phyloP scores from a whole-genome alignment of 2,329 filamentous ascomycete species.

The Ceratocystis albifundus region DNA sequence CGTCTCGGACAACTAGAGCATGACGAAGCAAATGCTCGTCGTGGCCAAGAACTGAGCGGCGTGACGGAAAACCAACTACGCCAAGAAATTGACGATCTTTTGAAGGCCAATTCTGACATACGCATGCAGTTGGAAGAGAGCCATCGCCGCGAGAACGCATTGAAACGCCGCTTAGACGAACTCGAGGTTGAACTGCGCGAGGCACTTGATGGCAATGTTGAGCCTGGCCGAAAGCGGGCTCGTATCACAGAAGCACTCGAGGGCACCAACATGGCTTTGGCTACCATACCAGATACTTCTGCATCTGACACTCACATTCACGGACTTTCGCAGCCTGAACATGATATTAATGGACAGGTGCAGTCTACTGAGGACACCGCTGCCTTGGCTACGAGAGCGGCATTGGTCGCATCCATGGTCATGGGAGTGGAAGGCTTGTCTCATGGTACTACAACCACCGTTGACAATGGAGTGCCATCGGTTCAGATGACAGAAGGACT shows the following conservation, averaged over 20 bases:
- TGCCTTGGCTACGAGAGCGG: constrained; percentile 15
- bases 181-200: constrained; percentile 48
- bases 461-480: constrained; percentile 10
- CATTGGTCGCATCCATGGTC: constrained; percentile 19
- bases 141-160: constrained; percentile 64
- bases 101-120: constrained; percentile 36
- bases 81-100: constrained; percentile 41
- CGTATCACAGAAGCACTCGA: constrained; percentile 29
- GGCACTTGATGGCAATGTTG: constrained; percentile 28
- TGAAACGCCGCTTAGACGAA: constrained; percentile 74
- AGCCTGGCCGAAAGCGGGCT: constrained; percentile 19
- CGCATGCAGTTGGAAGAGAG: constrained; percentile 61
- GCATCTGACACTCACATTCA: constrained; percentile 27
- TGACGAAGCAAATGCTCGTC: constrained; percentile 56
- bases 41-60: constrained; percentile 46
- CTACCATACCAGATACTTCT: constrained; percentile 29
- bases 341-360: constrained; percentile 8
- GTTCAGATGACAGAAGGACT: constrained; percentile 18
- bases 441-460: neutral
- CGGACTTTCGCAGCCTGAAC: neutral
- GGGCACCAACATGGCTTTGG: constrained; percentile 29
- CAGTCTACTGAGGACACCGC: constrained; percentile 4
- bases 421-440: constrained; percentile 16
- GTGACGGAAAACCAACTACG: constrained; percentile 47
- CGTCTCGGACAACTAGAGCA: constrained; percentile 69